Evolutionary conservation across 2,329 filamentous ascomycete species (phyloP).

Genomic region (Sporothrix sp.): DNA sequence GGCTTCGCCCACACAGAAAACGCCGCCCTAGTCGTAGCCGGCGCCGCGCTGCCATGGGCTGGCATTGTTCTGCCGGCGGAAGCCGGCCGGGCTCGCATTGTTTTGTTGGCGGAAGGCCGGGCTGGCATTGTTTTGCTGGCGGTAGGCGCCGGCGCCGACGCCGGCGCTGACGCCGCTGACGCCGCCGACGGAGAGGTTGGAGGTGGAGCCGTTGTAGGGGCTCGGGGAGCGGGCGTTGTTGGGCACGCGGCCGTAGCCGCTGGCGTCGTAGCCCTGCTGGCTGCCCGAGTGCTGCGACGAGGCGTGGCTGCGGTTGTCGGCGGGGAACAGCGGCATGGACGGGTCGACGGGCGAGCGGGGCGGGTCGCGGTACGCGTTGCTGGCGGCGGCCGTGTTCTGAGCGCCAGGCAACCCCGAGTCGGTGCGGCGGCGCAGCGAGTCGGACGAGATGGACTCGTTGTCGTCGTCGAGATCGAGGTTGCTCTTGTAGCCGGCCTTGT

Average conservation of each 20-base stretch:
- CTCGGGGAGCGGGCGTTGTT: conserved; percentile 21
- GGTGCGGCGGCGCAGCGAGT: conserved; percentile 39
- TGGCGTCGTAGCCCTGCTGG: conserved; percentile 16
- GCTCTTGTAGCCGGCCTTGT: conserved; percentile 52
- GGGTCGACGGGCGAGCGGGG: conserved; percentile 40
- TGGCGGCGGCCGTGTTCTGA: background rate
- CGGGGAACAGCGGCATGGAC: conserved; percentile 42
- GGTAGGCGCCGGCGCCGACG: conserved; percentile 23
- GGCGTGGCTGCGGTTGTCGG: conserved; percentile 25
- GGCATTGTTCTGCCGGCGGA: conserved; percentile 17
- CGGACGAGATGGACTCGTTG: conserved; percentile 55
- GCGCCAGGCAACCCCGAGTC: conserved; percentile 16
- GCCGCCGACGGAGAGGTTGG: conserved; percentile 17
- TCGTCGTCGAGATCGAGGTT: conserved; percentile 63
- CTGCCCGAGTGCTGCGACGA: conserved; percentile 15
- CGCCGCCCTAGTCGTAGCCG: conserved; percentile 44
- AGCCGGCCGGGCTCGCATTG: conserved; percentile 24
- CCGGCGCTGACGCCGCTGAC: conserved; percentile 32
- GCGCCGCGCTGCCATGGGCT: conserved; percentile 49
- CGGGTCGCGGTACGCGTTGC: conserved; percentile 22
- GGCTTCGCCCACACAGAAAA: too few relatives aligned
- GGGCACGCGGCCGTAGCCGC: conserved; percentile 7
- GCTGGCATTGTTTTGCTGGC: conserved; percentile 23
- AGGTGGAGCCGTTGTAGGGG: conserved; percentile 20
- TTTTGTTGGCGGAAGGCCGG: conserved; percentile 21